Evolutionary conservation across 345 rosid genomes (phyloP).

Genomic region (Populus alba): DNA sequence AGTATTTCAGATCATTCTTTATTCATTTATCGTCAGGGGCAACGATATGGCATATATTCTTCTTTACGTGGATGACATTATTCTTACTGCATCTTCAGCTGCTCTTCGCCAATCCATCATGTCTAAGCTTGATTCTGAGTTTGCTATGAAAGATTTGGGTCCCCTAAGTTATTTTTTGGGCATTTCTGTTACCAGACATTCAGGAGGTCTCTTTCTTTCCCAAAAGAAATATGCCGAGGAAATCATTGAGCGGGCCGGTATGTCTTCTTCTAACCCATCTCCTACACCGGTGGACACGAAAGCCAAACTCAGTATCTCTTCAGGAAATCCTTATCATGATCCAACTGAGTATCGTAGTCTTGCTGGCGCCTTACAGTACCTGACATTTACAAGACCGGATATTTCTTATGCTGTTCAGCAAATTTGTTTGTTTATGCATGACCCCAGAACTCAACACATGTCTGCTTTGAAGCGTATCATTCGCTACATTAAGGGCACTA

Average conservation of each 20-base stretch:
- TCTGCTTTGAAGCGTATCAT: neutral
- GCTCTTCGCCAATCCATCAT: neutral
- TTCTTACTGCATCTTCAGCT: neutral
- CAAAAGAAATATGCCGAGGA: neutral
- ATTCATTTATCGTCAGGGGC: neutral
- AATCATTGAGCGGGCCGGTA: neutral
- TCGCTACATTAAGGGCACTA: constrained; percentile 1
- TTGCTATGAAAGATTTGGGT: constrained; percentile 5
- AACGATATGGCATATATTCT: neutral
- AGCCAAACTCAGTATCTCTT: neutral
- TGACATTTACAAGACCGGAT: neutral
- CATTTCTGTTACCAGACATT: neutral
- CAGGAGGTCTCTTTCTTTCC: neutral
- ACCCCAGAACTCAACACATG: neutral
- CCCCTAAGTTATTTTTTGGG: constrained; percentile 10
- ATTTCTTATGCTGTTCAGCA: neutral
- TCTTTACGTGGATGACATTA: neutral
- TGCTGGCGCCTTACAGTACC: neutral
- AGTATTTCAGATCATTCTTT: neutral
- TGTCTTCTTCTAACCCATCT: neutral
- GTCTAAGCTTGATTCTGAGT: neutral
- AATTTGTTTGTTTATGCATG: neutral
- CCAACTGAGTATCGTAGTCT: neutral
- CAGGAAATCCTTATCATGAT: neutral
- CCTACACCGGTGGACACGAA: neutral